phyloP scores from a whole-genome alignment of 495 filamentous ascomycete genomes.

The Margaritispora aquatica region DNA sequence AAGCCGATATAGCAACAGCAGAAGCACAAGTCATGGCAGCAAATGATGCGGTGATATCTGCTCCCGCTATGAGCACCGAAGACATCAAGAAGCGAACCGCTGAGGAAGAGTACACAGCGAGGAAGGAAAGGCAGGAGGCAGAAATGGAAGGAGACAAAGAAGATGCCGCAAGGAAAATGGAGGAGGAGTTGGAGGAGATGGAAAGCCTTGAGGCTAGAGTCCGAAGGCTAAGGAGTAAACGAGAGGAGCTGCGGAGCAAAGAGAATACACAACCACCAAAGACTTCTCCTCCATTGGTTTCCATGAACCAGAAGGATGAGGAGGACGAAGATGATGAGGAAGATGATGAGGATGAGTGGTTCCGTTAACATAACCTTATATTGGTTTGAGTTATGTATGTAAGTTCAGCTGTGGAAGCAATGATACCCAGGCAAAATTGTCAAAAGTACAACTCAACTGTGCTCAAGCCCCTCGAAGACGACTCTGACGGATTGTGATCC shows the following conservation, averaged over 20 bases:
- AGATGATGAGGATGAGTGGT: constrained; percentile 3
- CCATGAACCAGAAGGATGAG: no score
- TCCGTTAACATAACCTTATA: background rate
- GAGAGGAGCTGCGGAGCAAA: constrained; percentile 41
- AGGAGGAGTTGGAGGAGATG: constrained; percentile 94
- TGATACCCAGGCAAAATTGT: background rate
- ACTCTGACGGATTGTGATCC: no score
- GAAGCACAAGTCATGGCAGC: constrained; percentile 16
- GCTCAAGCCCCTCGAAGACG: no score
- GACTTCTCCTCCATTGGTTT: no score
- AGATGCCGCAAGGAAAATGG: constrained; percentile 71
- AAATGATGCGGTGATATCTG: constrained; percentile 59
- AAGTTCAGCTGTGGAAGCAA: background rate
- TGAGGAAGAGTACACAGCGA: constrained; percentile 45
- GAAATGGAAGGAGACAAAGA: constrained; percentile 76
- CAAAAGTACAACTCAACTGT: no score
- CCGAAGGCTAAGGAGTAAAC: constrained; percentile 62
- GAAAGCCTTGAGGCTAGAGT: constrained; percentile 81
- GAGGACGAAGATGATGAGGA: constrained; percentile 4
- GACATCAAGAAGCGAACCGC: constrained; percentile 63
- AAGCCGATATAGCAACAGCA: constrained; percentile 70
- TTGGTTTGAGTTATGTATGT: no score
- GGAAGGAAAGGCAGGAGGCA: constrained; percentile 51
- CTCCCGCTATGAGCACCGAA: constrained; percentile 61
- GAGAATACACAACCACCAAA: no score